A percentile compares a stretch with the other conserved stretches of the same genome.
Evolutionary conservation across 768 basidiomycete genomes (phyloP).

Genomic region (Podaxis sp.): DNA sequence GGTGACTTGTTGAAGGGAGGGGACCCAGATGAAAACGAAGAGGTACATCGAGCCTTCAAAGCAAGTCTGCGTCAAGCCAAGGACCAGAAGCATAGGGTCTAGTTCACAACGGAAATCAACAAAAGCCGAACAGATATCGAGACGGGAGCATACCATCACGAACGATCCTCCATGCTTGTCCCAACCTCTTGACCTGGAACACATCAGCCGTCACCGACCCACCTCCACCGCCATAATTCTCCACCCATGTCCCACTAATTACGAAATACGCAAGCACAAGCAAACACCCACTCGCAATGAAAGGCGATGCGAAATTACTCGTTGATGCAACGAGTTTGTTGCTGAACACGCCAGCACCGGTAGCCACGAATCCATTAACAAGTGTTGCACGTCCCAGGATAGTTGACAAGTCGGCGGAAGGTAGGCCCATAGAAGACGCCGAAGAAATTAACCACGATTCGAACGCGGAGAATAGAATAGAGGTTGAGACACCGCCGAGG

Average conservation of each 20-base stretch:
- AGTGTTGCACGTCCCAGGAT: constrained; percentile 77
- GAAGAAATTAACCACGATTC: constrained; percentile 78
- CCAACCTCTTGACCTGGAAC: constrained; percentile 53
- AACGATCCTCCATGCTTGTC: constrained; percentile 59
- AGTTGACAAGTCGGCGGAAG: constrained; percentile 57
- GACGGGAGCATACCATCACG: constrained; percentile 36
- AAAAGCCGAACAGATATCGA: neutral
- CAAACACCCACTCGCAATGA: constrained; percentile 59
- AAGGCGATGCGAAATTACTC: constrained; percentile 59
- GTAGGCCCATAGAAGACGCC: constrained; percentile 48
- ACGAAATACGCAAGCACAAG: constrained; percentile 55
- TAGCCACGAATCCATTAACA: constrained; percentile 72
- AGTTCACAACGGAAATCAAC: neutral
- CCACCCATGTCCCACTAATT: constrained; percentile 60
- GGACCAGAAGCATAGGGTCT: constrained; percentile 63
- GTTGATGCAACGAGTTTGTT: constrained; percentile 61
- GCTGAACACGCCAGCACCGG: constrained; percentile 62
- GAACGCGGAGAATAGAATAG: constrained; percentile 74
- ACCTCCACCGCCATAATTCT: constrained; percentile 64
- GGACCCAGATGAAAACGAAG: constrained; percentile 84
- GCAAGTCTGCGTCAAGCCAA: constrained; percentile 76
- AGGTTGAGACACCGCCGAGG: constrained; percentile 70
- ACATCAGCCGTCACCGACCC: constrained; percentile 33
- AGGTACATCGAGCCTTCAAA: constrained; percentile 87
- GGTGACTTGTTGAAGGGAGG: constrained; percentile 67